A percentile compares a stretch with the other conserved stretches of the same genome.
Conservation (phyloP, 768 basidiomycete genomes). For the Rhodotorula graminis region DNA sequence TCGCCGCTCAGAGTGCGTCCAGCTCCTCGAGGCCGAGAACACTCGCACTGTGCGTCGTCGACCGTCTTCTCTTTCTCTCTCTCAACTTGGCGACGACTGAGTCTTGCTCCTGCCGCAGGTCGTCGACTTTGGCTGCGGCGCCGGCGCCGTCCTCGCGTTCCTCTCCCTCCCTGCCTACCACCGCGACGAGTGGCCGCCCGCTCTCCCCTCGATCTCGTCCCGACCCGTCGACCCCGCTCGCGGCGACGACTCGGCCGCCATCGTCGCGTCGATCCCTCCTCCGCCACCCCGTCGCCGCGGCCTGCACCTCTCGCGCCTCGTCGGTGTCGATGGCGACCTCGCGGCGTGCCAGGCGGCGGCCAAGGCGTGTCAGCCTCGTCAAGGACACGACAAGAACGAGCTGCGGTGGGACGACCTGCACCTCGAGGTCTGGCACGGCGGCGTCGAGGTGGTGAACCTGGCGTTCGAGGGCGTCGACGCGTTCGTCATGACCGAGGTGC, state of each 20-base stretch:
- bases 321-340: constrained; percentile 63
- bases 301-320: constrained; percentile 57
- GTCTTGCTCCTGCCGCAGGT: constrained; percentile 47
- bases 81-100: too few species aligned
- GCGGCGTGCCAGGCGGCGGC: constrained; percentile 58
- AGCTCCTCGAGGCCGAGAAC: constrained; percentile 15
- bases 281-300: constrained; percentile 52
- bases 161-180: constrained; percentile 72
- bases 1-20: constrained; percentile 20
- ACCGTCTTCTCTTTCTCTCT: background rate
- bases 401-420: constrained; percentile 65
- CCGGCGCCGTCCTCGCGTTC: constrained; percentile 65
- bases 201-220: background rate
- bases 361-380: constrained; percentile 46
- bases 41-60: constrained; percentile 20
- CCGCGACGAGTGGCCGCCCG: constrained; percentile 51
- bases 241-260: constrained; percentile 37
- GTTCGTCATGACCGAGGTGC: constrained; percentile 52
- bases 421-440: constrained; percentile 69
- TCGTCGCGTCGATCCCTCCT: constrained; percentile 34
- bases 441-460: constrained; percentile 63
- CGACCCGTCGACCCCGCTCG: too few species aligned
- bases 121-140: constrained; percentile 78
- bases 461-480: constrained; percentile 55
- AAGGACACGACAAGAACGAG: background rate